Base-by-base conservation (phyloP, 257 asterid species). In the Prunella vulgaris region DNA sequence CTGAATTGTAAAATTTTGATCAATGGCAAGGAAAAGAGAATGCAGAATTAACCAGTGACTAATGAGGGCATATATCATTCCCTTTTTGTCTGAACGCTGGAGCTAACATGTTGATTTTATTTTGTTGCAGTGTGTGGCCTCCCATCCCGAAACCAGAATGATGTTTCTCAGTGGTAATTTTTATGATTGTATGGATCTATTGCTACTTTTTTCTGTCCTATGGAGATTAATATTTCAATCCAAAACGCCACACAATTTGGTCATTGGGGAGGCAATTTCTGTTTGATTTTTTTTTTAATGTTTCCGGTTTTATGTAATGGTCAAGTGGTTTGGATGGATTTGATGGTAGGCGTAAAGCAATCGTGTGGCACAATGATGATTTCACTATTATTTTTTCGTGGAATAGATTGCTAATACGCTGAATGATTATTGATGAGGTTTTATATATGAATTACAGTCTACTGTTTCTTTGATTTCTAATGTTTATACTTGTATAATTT, bases 61-160 rank as follows among this genome's bases (percentile, higher is more conserved):
- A 60, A 24, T 33, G 14, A 67, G 52, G 33, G 54, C 14, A 66
- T 22, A 8, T 68, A 13, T 30, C 40, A n/a, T 15, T 44, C 15
- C 57, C 65, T 60, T 21, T 14, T 5, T 73, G n/a, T 66, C 71
- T 38, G 14, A 5, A 18, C 53, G n/a, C 52, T 14, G 49, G 59
- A 53, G 67, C 73, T 81, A 54, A 75, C 59, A 48, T 35, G 17
- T 22, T 24, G 37, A 15, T 79, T 53, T 74, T 38, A 44, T 21
- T 76, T 53, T 75, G 67, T 78, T 82, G 82, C 93, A 93, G 99
- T 88, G 97, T 61, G 97, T 93, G 79, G 99, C 99, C 67, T 90
- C 96, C 58, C 99, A 93, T 80, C 86, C 92, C 0, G 89, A 89
- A 74, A 93, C 99, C 27, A 87, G 96, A 85, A 83, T 80, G 89